These are phyloP conservation scores for Candida verbasci DNA, from an alignment of 805 yeast species.

Conservation along the genomic window DNA sequence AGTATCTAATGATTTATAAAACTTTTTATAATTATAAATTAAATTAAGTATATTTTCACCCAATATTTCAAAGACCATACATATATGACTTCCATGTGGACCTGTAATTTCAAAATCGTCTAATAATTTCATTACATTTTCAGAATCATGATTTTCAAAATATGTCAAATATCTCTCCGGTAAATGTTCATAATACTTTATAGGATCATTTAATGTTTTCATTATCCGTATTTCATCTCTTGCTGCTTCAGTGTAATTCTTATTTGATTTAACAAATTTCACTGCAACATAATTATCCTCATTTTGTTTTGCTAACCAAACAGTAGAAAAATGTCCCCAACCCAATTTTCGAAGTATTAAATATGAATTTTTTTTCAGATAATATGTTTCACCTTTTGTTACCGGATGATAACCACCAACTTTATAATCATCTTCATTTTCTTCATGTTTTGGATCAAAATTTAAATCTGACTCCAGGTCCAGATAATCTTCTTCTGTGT, in stretches of 20 bases:
- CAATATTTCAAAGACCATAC: conserved; percentile 63
- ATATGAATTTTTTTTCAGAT: conserved; percentile 37
- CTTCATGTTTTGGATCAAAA: conserved; percentile 38
- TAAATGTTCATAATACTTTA: conserved; percentile 12
- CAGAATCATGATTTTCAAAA: conserved; percentile 27
- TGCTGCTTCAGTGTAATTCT: conserved; percentile 58
- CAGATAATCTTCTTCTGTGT: conserved; percentile 10
- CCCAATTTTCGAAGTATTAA: conserved; percentile 54
- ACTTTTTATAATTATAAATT: conserved; percentile 40
- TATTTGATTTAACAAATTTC: conserved; percentile 54
- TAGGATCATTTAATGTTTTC: conserved; percentile 27
- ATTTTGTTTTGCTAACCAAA: conserved; percentile 51
- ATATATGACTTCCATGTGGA: conserved; percentile 60
- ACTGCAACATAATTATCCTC: conserved; percentile 51
- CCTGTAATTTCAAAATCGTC: conserved; percentile 57
- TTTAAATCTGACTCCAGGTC: conserved; percentile 25
- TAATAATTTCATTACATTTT: conserved; percentile 47
- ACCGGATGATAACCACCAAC: conserved; percentile 67
- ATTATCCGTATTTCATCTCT: conserved; percentile 55
- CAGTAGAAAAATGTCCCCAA: conserved; percentile 71
- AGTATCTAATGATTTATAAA: conserved; percentile 3
- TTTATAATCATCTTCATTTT: conserved; percentile 48
- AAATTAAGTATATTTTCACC: conserved; percentile 57
- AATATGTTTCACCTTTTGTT: conserved; percentile 49
- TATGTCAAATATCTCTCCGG: conserved; percentile 8